phyloP scores from a whole-genome alignment of 495 filamentous ascomycete species.

The Entonaema liquescens region DNA sequence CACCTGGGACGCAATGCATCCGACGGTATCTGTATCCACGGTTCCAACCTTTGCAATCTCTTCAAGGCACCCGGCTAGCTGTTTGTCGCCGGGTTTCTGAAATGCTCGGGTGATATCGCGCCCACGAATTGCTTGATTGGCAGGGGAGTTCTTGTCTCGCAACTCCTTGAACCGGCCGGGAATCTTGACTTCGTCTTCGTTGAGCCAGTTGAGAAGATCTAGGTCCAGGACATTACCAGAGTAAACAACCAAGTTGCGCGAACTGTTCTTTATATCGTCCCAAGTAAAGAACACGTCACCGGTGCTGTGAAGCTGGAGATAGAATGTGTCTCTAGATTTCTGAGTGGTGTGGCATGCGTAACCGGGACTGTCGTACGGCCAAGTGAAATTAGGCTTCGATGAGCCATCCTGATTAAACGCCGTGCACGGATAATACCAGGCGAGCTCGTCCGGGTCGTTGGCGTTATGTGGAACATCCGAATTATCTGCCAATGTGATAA shows the following conservation, averaged over 20 bases:
- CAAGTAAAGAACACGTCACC: constrained; percentile 90
- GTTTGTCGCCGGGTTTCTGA: constrained; percentile 77
- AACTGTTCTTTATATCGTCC: constrained; percentile 89
- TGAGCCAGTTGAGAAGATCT: constrained; percentile 91
- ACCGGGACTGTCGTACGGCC: constrained; percentile 74
- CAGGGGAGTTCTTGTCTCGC: constrained; percentile 56
- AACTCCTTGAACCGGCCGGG: constrained; percentile 83
- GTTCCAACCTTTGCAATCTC: constrained; percentile 96
- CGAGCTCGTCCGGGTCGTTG: constrained; percentile 69
- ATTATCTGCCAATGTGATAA: constrained; percentile 74
- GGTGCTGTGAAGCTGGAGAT: constrained; percentile 65
- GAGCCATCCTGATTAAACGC: constrained; percentile 95
- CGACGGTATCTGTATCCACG: constrained; percentile 94
- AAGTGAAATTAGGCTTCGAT: constrained; percentile 73
- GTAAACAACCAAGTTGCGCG: constrained; percentile 90
- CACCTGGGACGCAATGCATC: constrained; percentile 96
- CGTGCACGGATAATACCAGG: constrained; percentile 96
- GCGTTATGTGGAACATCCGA: constrained; percentile 83
- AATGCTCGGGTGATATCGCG: constrained; percentile 90
- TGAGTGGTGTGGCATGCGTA: constrained; percentile 89
- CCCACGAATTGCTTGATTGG: constrained; percentile 79
- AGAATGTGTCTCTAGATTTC: constrained; percentile 75
- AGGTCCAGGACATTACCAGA: constrained; percentile 93
- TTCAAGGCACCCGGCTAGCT: constrained; percentile 81
- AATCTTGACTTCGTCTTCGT: constrained; percentile 80